Evolutionary conservation across 2,329 filamentous ascomycete genomes (phyloP), one percentile per base, ranked within the genome.

Genomic region (Bipolaris oryzae): DNA sequence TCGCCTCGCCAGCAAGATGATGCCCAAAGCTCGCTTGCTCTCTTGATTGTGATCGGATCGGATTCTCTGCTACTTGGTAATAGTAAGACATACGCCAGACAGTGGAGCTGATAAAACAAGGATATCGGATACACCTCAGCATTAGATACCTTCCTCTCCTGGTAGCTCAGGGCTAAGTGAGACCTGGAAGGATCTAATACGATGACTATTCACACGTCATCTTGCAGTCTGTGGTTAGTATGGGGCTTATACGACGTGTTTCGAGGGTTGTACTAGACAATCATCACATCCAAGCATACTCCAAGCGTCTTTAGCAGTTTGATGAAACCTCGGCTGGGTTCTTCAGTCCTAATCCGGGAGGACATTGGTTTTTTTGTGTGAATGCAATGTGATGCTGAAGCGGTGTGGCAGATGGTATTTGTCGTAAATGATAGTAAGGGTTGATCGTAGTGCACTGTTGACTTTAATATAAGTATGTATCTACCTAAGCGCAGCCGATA

Each of bases 31-130:
- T 52, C 25, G 33, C 55, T 13, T 51, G 9, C 25, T 33, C 50
- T 16, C 51, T 51, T 13, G 50, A 37, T 37, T 21, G 46, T 15
- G 47, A 18, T 15, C 51, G 42, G 39, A 55, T 55, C 2, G 51
- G 47, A 16, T 58, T 44, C 55, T 58, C 35, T 5, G 5, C 9
- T 13, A 7, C n/a, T 55, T 44, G 54, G 50, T 34, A 3, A 39
- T 1, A 16, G 11, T 16, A 39, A 35, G 13, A 34, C 6, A 50
- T 45, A 42, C 15, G 55, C 55, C 34, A 58, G 37, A 21, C 46
- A 58, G 15, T 58, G 51, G 13, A 58, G 28, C 31, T 58, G 51
- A 28, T 58, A 46, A 34, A 49, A 54, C 50, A 57, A 50, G 11
- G 55, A 55, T 28, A 42, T 57, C 0, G 55, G 55, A 41, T 54